Evolutionary conservation across 2,329 filamentous ascomycete species (phyloP), one percentile per base, ranked within the genome.

Genomic region (Epichloe sibirici): DNA sequence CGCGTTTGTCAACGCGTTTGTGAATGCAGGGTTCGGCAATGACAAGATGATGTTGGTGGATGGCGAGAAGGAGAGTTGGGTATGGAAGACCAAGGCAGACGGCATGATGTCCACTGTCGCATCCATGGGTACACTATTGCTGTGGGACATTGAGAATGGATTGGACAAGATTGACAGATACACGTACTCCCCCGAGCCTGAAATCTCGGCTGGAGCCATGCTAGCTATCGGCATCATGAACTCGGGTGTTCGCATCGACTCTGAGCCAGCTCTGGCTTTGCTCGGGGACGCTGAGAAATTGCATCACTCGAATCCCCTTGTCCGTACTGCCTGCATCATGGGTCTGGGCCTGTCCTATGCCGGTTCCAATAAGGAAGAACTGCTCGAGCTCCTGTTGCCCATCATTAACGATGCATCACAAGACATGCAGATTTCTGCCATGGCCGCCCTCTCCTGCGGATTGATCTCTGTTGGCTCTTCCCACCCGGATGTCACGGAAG

Each of bases 11-110:
- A 98, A 98, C 64, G 88, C 87, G 0, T 97, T 98, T 63, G 90
- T 93, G 57, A 98, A 98, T 61, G 90, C 93, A 51, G 93, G 93
- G 35, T 98, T 90, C 61, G 88, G 90, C 44, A 87, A 90, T 53
- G 93, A 98, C 69, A 97, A 96, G 76, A 86, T 98, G 81, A 96
- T 98, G 91, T 75, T 97, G 53, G 85, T 89, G 43, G 86, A 93
- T 21, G 85, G 88, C 54, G 85, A 90, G 57, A 94, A 95, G 73
- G 84, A 86, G 61, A 88, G 86, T 57, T 98, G 93, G 91, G 88
- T 98, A 4, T 98, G 90, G 89, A 98, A 97, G 75, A 97, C 94
- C 21, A 98, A 98, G 71, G 90, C 94, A 43, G 90, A 96, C 63
- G 93, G 93, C 57, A 95, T 95, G 90, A 79, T 95, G 70, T 97